These are phyloP conservation scores for Sugiyamaella floridensis DNA, from an alignment of 805 yeast species.

Conservation along the genomic window DNA sequence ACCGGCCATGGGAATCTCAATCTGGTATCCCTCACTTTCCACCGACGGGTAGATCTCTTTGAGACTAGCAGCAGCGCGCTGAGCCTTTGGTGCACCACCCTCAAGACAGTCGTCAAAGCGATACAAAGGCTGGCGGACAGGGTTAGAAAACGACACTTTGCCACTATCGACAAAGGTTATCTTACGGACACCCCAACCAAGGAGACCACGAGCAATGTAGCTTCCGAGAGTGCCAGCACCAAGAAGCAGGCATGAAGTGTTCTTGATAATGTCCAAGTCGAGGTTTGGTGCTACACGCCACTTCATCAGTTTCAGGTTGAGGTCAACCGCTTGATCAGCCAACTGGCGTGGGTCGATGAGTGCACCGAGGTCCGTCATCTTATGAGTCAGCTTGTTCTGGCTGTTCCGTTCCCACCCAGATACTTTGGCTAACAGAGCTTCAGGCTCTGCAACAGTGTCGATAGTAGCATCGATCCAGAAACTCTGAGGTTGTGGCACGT, in stretches of 20 bases:
- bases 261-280: conserved; percentile 56
- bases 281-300: conserved; percentile 90
- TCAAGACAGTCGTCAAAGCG: conserved; percentile 71
- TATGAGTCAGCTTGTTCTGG: conserved; percentile 67
- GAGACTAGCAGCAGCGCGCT: conserved; percentile 66
- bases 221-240: conserved; percentile 97
- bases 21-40: conserved; percentile 48
- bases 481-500: conserved; percentile 15
- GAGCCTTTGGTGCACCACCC: conserved; percentile 74
- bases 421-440: conserved; percentile 32
- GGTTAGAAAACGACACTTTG: conserved; percentile 82
- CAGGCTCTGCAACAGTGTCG: conserved; percentile 1
- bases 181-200: conserved; percentile 91
- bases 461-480: conserved; percentile 25
- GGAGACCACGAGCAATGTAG: conserved; percentile 73
- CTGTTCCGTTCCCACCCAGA: conserved; percentile 90
- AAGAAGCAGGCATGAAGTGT: conserved; percentile 62
- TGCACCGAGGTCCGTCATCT: conserved; percentile 72
- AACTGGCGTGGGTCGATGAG: conserved; percentile 73
- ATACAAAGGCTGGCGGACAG: conserved; percentile 89
- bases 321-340: conserved; percentile 87
- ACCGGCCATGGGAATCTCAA: conserved; percentile 95
- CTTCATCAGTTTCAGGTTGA: conserved; percentile 87
- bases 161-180: conserved; percentile 90
- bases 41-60: conserved; percentile 75